These are phyloP conservation scores for Neurospora pannonica DNA, from an alignment of 495 filamentous ascomycete species.

Conservation along the genomic window DNA sequence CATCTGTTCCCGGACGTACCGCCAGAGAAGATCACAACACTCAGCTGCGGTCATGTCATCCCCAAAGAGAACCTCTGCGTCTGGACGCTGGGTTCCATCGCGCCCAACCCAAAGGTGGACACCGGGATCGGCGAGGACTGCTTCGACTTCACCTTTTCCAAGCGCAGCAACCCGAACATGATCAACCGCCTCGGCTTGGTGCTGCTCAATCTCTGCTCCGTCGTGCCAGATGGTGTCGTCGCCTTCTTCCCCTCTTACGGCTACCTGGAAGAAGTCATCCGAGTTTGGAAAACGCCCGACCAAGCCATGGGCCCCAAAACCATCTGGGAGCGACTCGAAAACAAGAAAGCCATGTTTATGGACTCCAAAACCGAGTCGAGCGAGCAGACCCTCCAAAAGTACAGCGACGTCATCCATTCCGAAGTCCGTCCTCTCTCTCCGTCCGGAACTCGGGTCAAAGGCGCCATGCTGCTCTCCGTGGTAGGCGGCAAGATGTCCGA, in stretches of 20 bases:
- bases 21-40: slow-evolving; percentile 55
- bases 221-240: slow-evolving; percentile 86
- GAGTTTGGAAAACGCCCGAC: slow-evolving; percentile 48
- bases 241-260: slow-evolving; percentile 94
- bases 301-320: slow-evolving; percentile 9
- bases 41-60: slow-evolving; percentile 93
- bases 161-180: slow-evolving; percentile 51
- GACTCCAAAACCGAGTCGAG: slow-evolving; percentile 51
- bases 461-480: slow-evolving; percentile 83
- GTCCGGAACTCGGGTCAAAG: slow-evolving; percentile 19
- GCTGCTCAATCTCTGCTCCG: slow-evolving; percentile 57
- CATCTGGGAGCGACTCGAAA: slow-evolving; percentile 46
- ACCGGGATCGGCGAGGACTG: slow-evolving; percentile 23
- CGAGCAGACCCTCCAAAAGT: slow-evolving; percentile 63
- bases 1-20: slow-evolving; percentile 76
- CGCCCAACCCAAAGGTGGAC: slow-evolving; percentile 17
- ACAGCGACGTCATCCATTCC: slow-evolving; percentile 56
- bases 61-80: slow-evolving; percentile 71
- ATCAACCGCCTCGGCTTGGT: slow-evolving; percentile 67
- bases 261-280: slow-evolving; percentile 68
- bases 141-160: slow-evolving; percentile 83
- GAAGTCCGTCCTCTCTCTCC: background rate
- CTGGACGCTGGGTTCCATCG: slow-evolving; percentile 42
- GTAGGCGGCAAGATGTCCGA: slow-evolving; percentile 91
- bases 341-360: slow-evolving; percentile 57